Evolutionary conservation across 352 stramenopile species (phyloP).

Genomic region (Blastocystis sp.): DNA sequence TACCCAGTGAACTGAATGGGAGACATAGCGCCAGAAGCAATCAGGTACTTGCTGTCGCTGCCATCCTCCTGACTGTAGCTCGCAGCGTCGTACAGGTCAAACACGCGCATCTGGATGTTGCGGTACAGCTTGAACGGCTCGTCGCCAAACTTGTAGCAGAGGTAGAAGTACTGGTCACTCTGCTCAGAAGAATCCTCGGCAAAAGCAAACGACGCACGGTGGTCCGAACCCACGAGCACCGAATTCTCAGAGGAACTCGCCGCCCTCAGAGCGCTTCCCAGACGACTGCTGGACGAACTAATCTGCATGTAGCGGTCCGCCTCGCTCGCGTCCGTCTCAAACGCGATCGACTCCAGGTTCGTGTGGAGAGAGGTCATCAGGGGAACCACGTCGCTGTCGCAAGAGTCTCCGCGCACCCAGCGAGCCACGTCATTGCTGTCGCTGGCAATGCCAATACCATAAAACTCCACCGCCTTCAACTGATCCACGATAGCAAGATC

Average conservation of each 20-base stretch:
- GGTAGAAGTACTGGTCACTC: slow-evolving; percentile 14
- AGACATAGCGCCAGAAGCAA: neutral
- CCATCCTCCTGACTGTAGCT: slow-evolving; percentile 33
- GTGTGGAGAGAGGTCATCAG: slow-evolving; percentile 15
- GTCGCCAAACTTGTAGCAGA: slow-evolving; percentile 60
- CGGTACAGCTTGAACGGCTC: slow-evolving; percentile 55
- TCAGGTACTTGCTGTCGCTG: slow-evolving; percentile 12
- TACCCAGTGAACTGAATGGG: slow-evolving; percentile 36
- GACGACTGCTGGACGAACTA: neutral
- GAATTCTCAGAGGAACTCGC: neutral
- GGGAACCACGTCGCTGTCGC: slow-evolving; percentile 18
- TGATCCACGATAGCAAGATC: slow-evolving; percentile 43
- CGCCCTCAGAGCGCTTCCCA: slow-evolving; percentile 16
- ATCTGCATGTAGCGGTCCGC: neutral
- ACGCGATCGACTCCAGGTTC: neutral
- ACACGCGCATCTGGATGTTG: slow-evolving; percentile 31
- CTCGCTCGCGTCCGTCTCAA: neutral
- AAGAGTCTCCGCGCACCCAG: slow-evolving; percentile 41
- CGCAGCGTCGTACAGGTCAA: slow-evolving; percentile 21
- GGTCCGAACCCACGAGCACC: neutral
- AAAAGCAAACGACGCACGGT: neutral
- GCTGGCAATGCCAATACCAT: neutral
- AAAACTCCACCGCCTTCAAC: slow-evolving; percentile 39
- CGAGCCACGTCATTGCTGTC: slow-evolving; percentile 9
- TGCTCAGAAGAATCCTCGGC: slow-evolving; percentile 52